phyloP scores from a whole-genome alignment of 106 monocot genomes.

The Cymbidium sinense region DNA sequence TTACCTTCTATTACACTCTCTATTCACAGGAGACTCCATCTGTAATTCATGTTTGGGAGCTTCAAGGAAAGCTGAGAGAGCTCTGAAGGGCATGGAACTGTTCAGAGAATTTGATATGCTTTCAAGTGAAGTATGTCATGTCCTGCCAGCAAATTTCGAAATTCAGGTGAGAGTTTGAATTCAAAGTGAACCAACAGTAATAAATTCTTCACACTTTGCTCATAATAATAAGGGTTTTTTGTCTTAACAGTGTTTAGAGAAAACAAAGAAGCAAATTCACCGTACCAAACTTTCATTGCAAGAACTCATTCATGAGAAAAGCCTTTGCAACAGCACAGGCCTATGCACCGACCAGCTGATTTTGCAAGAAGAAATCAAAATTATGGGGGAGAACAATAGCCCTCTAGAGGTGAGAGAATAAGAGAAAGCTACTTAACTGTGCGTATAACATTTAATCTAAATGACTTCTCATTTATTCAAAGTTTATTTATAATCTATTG shows the following conservation, averaged over 20 bases:
- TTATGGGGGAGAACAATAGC: neutral
- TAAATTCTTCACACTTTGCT: neutral
- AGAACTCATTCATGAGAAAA: constrained; percentile 8
- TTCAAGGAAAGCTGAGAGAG: constrained; percentile 4
- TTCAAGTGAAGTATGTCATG: neutral
- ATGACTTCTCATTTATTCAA: neutral
- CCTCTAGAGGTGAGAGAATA: neutral
- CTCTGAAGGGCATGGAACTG: neutral
- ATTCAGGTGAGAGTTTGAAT: neutral
- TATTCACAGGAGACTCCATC: neutral
- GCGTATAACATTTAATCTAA: neutral
- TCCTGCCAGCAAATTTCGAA: constrained; percentile 1
- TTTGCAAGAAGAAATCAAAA: neutral
- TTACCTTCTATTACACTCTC: neutral
- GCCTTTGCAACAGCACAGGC: constrained; percentile 3
- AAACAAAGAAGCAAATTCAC: constrained; percentile 6
- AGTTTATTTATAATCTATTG: neutral
- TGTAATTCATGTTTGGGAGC: constrained; percentile 7
- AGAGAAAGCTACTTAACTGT: neutral
- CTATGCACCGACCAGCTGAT: neutral
- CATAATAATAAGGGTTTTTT: neutral
- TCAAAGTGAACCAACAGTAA: neutral
- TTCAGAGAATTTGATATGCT: constrained; percentile 1
- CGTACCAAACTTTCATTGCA: neutral
- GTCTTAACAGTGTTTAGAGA: neutral